phyloP scores from a whole-genome alignment of 257 asterid genomes.

The Solanum pimpinellifolium region DNA sequence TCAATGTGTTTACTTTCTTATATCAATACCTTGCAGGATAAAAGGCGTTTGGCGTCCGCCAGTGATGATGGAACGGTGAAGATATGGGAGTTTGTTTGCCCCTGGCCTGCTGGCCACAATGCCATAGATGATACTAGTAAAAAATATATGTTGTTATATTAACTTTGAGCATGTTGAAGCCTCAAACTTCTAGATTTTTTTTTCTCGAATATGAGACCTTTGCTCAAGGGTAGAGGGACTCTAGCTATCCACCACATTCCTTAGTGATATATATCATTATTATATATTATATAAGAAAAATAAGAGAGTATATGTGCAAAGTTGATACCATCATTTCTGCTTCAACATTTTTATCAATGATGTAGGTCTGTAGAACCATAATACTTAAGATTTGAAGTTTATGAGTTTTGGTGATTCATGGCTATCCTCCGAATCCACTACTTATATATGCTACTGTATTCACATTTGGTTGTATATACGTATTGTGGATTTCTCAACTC shows the following conservation, averaged over 20 bases:
- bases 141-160: no score
- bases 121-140: no score
- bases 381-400: neutral
- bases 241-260: no score
- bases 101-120: neutral
- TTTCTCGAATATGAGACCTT: no score
- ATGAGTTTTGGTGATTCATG: neutral
- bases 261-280: no score
- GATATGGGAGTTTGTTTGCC: constrained; percentile 67
- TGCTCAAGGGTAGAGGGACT: no score
- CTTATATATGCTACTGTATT: neutral
- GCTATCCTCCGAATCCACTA: neutral
- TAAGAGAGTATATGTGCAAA: no score
- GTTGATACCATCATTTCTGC: no score
- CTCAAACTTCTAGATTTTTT: no score
- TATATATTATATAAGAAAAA: no score
- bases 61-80: constrained; percentile 84
- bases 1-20: neutral
- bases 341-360: no score
- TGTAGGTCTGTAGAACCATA: neutral
- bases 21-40: constrained; percentile 30
- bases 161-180: no score
- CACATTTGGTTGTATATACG: neutral
- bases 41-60: constrained; percentile 59
- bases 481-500: neutral